These are phyloP conservation scores for Eucalyptus decipiens DNA, from an alignment of 345 rosid genomes.

Conservation along the genomic window DNA sequence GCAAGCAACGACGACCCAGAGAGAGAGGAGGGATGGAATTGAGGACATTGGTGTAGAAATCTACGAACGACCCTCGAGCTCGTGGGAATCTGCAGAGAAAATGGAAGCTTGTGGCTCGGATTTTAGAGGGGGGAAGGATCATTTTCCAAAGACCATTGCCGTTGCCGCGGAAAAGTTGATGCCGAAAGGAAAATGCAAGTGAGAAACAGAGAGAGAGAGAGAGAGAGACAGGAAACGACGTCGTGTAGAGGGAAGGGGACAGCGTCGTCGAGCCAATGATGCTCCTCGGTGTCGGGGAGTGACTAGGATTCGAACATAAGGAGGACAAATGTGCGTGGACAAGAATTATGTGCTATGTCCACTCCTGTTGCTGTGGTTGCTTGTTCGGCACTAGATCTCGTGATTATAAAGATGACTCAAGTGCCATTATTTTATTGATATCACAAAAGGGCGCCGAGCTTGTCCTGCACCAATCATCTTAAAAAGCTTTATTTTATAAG, in stretches of 20 bases:
- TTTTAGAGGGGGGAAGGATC: neutral
- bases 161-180: neutral
- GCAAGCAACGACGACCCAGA: neutral
- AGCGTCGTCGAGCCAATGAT: neutral
- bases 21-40: neutral
- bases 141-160: neutral
- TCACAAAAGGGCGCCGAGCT: neutral
- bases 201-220: neutral
- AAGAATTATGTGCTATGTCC: neutral
- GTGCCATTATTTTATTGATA: neutral
- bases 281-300: neutral
- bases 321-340: neutral
- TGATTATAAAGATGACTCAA: neutral
- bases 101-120: neutral
- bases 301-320: neutral
- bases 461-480: neutral
- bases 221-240: neutral
- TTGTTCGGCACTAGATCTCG: neutral
- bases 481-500: neutral
- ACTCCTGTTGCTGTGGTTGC: neutral
- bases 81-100: neutral
- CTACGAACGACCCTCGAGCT: neutral
- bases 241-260: neutral
- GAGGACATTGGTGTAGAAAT: neutral
- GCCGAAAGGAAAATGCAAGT: neutral